Evolutionary conservation across 495 filamentous ascomycete species (phyloP).

Genomic region (Neurospora sp.): DNA sequence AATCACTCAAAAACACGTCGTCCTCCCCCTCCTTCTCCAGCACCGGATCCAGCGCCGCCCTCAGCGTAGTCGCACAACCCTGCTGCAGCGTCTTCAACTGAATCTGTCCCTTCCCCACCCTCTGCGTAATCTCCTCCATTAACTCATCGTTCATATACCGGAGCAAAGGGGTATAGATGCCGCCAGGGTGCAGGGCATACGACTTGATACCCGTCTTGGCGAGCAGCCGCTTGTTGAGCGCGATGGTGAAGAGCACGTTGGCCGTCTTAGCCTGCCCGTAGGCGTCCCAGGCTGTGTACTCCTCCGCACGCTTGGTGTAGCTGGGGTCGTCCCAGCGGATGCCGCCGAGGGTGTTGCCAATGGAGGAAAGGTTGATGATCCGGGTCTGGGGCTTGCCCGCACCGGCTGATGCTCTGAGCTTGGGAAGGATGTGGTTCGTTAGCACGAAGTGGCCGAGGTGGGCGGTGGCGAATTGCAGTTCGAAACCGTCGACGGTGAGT

Average conservation of each 20-base stretch:
- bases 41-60: conserved; percentile 32
- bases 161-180: conserved; percentile 25
- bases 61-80: conserved; percentile 29
- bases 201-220: conserved; percentile 18
- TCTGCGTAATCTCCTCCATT: conserved; percentile 10
- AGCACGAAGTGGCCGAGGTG: conserved; percentile 52
- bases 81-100: conserved; percentile 29
- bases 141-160: conserved; percentile 13
- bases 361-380: conserved; percentile 29
- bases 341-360: conserved; percentile 31
- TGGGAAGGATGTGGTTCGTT: conserved; percentile 42
- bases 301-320: conserved; percentile 24
- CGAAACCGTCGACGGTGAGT: conserved; percentile 36
- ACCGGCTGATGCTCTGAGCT: conserved; percentile 26
- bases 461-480: conserved; percentile 50
- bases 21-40: conserved; percentile 20
- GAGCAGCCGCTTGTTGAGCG: conserved; percentile 33
- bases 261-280: conserved; percentile 52
- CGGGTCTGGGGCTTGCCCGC: conserved; percentile 4
- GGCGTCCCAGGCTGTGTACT: conserved; percentile 33
- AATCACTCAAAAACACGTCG: conserved; percentile 32
- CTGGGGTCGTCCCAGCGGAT: conserved; percentile 44
- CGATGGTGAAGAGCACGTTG: conserved; percentile 47
- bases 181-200: conserved; percentile 38
- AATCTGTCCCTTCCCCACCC: conserved; percentile 12